Base-by-base conservation (phyloP, 2,329 filamentous ascomycete species). In the Monosporascus sp. region DNA sequence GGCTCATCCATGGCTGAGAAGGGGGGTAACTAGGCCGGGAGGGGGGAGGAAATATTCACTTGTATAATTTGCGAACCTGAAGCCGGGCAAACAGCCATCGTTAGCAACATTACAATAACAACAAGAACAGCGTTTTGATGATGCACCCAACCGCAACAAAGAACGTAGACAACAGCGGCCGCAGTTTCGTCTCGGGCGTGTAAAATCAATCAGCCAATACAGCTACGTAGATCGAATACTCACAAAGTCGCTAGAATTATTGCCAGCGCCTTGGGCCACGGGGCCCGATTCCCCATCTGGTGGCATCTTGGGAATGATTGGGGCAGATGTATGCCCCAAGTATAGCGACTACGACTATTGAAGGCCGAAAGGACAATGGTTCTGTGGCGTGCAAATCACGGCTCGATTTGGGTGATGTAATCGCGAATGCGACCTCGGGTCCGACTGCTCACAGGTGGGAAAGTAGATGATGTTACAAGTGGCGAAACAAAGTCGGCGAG, bases 1-100 rank as follows among this genome's bases (percentile, higher is more conserved):
- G 45, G 51, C 47, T 47, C 45, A 54, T 49, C 48, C 35, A 46
- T 47, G 54, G 44, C 35, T 52, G 47, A 55, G 50, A 43, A 47
- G 43, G 22, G 27, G 27, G 43, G 52, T 37, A 41, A 22, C 31
- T 49, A 31, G 50, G 31, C 39, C 41, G 49, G 55, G 22, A n/a
- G 45, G 49, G 25, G 52, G 43, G 45, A 51, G 47, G 59, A 50
- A 55, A 53, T 58, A 72, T 81, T 74, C 85, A 97, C 93, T 96
- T 96, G 81, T 97, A 97, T 60, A 97, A 79, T 76, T 97, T 97
- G 78, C 93, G 91, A 75, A 97, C 92, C 92, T 97, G 63, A 50
- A 59, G 63, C 55, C 31, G 46, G 49, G 45, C 48, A 44, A 46
- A 14, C 37, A 49, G 44, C 52, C 49, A 48, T 53, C 25, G 58